A percentile compares a stretch with the other conserved stretches of the same genome.
Conservation (phyloP, 257 asterid species). For the Nicotiana attenuata region DNA sequence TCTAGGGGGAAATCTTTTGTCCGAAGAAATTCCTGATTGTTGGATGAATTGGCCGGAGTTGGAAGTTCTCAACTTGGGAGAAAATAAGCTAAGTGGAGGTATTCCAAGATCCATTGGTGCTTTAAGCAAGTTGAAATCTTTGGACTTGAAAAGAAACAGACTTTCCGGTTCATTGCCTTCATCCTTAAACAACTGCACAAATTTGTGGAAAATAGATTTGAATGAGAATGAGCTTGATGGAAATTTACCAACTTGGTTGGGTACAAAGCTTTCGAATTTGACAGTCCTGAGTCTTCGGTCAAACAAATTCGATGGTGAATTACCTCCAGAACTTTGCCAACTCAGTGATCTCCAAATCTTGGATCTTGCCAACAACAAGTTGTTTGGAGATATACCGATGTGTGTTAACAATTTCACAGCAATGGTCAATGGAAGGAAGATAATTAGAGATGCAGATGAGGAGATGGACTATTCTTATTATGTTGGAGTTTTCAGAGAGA, state of each 20-base stretch:
- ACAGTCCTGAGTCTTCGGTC: slow-evolving; percentile 20
- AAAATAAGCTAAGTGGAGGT: slow-evolving; percentile 24
- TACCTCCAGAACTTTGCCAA: slow-evolving; percentile 21
- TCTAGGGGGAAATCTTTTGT: slow-evolving; percentile 21
- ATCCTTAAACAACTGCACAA: slow-evolving; percentile 15
- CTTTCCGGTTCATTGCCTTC: slow-evolving; percentile 24
- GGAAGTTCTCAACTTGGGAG: slow-evolving; percentile 7
- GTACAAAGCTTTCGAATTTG: slow-evolving; percentile 9
- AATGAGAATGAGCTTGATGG: slow-evolving; percentile 24
- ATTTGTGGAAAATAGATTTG: slow-evolving; percentile 16
- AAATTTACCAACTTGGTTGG: slow-evolving; percentile 28
- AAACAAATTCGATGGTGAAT: slow-evolving; percentile 21
- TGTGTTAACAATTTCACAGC: slow-evolving; percentile 33
- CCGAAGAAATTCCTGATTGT: slow-evolving; percentile 29
- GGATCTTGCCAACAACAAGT: slow-evolving; percentile 23
- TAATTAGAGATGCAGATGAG: background rate
- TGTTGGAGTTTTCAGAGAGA: slow-evolving; percentile 10
- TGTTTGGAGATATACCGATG: slow-evolving; percentile 18
- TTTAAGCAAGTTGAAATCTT: slow-evolving; percentile 13
- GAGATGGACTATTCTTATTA: background rate
- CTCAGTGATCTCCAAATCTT: slow-evolving; percentile 23
- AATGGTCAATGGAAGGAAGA: slow-evolving; percentile 19
- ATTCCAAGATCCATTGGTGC: slow-evolving; percentile 25
- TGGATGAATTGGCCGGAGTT: slow-evolving; percentile 14
- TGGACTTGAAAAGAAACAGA: slow-evolving; percentile 17